Base-by-base conservation (phyloP, 495 filamentous ascomycete species). In the Parathielavia hyrcaniae region DNA sequence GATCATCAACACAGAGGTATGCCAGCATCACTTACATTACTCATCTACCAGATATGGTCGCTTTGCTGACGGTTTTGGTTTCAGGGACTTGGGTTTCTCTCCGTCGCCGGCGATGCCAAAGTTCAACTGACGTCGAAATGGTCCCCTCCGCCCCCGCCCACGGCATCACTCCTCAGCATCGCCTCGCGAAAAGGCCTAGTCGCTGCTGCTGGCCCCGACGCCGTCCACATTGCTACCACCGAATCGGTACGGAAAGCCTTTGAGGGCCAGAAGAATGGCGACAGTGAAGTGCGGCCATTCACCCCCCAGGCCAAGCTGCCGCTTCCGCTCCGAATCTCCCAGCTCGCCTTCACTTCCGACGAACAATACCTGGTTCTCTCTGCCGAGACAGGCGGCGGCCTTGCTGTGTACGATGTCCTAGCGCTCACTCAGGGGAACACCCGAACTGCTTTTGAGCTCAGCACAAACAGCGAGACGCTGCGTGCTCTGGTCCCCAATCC, bases 311-410 rank as follows among this genome's bases (percentile, higher is more conserved):
- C 87, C 22, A 87, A 78, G 39, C 75, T 97, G 13, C 75, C 85
- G 7, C 73, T 96, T 48, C 83, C 85, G 8, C 79, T 85, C 61
- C 80, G 88, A 62, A 81, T 96, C 45, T 92, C 90, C 6, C 95
- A 99, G 69, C 78, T 97, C 9, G 87, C 86, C 26, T 99, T 97
- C 65, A 90, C 89, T 0, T 81, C 87, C 47, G 86, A 90, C 62
- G 95, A 96, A 67, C 81, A 81, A 52, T 91, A 86, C 56, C 75
- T 99, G 47, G 81, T 96, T 20, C 73, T 97, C 14, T 87, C 88
- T 7, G 90, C 89, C 10, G 89, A 96, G 68, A 79, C 79, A 57
- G 89, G 90, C 5, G 84, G 90, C 30, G 90, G 90, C 11, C 74
- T 99, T 39, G 87, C 86, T 3, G 82, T 96, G 16, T 97, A 93